Evolutionary conservation across 345 rosid species (phyloP), one percentile per base, ranked within the genome.

Genomic region (Ailanthus altissimus): DNA sequence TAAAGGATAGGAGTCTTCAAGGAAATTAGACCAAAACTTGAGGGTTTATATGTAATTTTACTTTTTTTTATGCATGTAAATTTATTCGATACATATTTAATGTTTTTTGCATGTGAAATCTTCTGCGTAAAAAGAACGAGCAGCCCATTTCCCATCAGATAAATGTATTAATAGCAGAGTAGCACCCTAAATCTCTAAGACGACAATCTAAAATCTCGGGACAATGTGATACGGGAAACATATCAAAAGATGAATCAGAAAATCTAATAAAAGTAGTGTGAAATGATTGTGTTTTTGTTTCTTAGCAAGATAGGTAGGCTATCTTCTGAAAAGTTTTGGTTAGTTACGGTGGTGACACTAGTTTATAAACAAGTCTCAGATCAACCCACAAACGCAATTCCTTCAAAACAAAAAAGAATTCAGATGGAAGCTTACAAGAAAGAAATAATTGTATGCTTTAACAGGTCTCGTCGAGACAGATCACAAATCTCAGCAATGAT

Each of bases 401-500:
- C 43, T 62, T 32, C 32, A 62, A 62, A 11, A 32, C 18, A 11
- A 62, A 6, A 15, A 62, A 14, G 9, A 32, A 32, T 12, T 23
- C 32, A 13, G 36, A 23, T 45, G 53, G 53, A 60, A 51, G 53
- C 53, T 45, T 43, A 23, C 18, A 45, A n/a, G 54, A 59, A 54
- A 21, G 26, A 73, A 45, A 43, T 73, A 43, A 73, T 58, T 45
- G 56, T 58, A 60, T 15, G n/a, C 40, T 72, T 72, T 71, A 54
- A 40, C 65, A 20, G 58, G 23, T 23, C 65, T 40, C 21, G 53
- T 47, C 6, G 20, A 73, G 76, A 73, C 67, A 46, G 68, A 73
- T 57, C 65, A 68, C 57, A 45, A 60, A 46, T 26, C 54, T 2
- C 40, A 8, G 59, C 18, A 59, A 47, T 61, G 56, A 72, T 67